Conservation (phyloP, 352 stramenopile genomes). For the Phytophthora macrochlamydospora region DNA sequence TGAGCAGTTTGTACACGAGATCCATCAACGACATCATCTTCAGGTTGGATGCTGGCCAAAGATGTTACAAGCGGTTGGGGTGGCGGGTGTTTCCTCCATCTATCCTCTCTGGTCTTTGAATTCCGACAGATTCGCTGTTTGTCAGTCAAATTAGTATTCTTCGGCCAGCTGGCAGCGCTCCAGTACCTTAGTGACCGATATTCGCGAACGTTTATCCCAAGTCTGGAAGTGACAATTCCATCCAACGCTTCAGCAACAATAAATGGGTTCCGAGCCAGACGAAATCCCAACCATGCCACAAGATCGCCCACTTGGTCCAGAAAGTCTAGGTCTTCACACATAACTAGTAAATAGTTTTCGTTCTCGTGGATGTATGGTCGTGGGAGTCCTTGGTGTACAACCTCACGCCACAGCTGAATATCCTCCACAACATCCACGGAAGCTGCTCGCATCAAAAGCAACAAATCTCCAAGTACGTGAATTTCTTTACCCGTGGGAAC, state of each 20-base stretch:
- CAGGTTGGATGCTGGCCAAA: constrained; percentile 49
- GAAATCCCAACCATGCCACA: constrained; percentile 61
- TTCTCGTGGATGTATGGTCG: constrained; percentile 42
- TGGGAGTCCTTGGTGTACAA: constrained; percentile 41
- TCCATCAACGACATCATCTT: constrained; percentile 53
- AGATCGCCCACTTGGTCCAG: constrained; percentile 43
- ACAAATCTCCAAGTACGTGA: constrained; percentile 56
- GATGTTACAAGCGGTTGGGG: constrained; percentile 42
- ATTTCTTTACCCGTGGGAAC: constrained; percentile 52
- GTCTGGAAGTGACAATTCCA: constrained; percentile 18
- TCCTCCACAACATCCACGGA: constrained; percentile 66
- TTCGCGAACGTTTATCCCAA: constrained; percentile 19
- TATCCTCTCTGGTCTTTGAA: background rate
- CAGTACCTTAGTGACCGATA: constrained; percentile 35
- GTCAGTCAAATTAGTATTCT: constrained; percentile 6
- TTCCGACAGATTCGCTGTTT: background rate
- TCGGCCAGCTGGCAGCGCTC: constrained; percentile 27
- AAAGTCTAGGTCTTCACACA: constrained; percentile 63
- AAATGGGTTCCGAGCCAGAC: constrained; percentile 60
- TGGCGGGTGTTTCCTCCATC: constrained; percentile 21
- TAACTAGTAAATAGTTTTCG: constrained; percentile 59
- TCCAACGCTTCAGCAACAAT: constrained; percentile 45
- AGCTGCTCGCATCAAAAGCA: constrained; percentile 53
- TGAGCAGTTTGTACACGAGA: constrained; percentile 38
- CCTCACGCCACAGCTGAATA: constrained; percentile 43